phyloP scores from a whole-genome alignment of 2,329 filamentous ascomycete genomes.

The Cladosporium sp. region DNA sequence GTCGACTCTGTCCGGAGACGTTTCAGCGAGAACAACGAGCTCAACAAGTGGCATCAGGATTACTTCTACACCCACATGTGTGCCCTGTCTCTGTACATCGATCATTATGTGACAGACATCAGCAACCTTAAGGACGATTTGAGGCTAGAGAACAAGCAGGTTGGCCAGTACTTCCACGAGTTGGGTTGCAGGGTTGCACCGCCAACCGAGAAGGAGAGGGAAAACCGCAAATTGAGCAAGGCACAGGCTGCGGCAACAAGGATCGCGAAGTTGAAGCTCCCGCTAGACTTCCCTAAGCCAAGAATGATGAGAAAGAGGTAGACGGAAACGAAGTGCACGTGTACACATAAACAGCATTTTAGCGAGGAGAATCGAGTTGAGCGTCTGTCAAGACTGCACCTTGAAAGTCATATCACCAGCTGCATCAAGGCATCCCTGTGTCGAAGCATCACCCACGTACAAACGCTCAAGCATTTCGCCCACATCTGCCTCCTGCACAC shows the following conservation, averaged over 20 bases:
- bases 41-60: conserved; percentile 69
- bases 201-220: conserved; percentile 44
- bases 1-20: conserved; percentile 64
- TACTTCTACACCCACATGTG: conserved; percentile 70
- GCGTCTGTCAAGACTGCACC: neutral
- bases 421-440: neutral
- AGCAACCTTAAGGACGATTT: conserved; percentile 67
- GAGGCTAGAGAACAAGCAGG: conserved; percentile 63
- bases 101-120: conserved; percentile 69
- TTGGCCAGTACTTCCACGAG: conserved; percentile 69
- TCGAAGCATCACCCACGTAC: neutral
- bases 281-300: conserved; percentile 75
- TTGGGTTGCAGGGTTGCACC: conserved; percentile 62
- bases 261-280: conserved; percentile 69
- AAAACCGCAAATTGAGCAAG: conserved; percentile 54
- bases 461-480: conserved; percentile 15
- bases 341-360: neutral
- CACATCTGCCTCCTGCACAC: conserved; percentile 13
- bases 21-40: conserved; percentile 58
- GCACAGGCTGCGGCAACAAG: conserved; percentile 56
- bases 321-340: neutral
- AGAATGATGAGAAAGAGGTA: conserved; percentile 23
- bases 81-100: conserved; percentile 65
- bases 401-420: neutral
- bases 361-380: neutral